Evolutionary conservation across 305 asterid species (phyloP), one percentile per base, ranked within the genome.

Genomic region (Fraxinus latifolia): DNA sequence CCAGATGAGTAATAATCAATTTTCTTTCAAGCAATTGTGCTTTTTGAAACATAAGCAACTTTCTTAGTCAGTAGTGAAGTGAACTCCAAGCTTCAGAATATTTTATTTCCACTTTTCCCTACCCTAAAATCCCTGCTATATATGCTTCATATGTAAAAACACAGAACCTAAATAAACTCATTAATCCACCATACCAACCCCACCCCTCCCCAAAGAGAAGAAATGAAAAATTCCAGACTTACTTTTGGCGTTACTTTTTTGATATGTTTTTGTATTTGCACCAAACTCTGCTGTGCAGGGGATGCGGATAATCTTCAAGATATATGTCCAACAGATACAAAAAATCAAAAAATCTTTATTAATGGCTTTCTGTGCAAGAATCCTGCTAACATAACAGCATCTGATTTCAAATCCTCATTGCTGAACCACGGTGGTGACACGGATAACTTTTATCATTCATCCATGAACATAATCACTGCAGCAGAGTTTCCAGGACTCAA

Each of bases 311-410:
- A 87, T 88, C 89, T 93, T 81, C 89, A 82, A 47, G 97, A 92
- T 39, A 33, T 80, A 71, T 93, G 97, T 60, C 97, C 97, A 3
- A 83, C 94, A 0, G 92, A 86, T 80, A 80, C 84, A 0, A 8
- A 79, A 0, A 73, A 21, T 11, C 83, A 82, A 14, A 81, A 19
- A 17, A 77, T 84, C 83, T 91, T 90, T 89, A 83, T 92, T 84
- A 92, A 94, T 23, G 96, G 98, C 36, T 82, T 58, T 33, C 91
- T 94, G 0, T 94, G 98, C 95, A 92, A 92, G 91, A 89, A 90
- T 81, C 91, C 93, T 0, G 65, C 83, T 5, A 37, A 33, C 12
- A 19, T 89, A 33, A 74, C 83, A 2, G 89, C 93, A 67, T 82
- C 92, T 5, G 96, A 94, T 77, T 92, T 94, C 94, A 88, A 89